Conservation (phyloP, 140 eudicot species). For the Ambrosia hybrid region DNA sequence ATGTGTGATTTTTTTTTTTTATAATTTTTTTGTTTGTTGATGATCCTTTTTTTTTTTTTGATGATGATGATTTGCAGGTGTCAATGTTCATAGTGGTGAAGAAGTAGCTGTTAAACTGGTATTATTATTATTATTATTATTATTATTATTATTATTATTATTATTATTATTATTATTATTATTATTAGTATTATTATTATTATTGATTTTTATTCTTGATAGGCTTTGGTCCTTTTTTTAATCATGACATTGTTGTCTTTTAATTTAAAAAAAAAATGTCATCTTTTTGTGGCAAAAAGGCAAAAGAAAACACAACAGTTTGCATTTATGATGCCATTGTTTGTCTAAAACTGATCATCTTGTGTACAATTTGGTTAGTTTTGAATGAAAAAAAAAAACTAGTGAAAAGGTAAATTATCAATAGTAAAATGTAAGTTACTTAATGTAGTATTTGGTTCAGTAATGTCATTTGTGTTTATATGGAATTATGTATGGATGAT, state of each 20-base stretch:
- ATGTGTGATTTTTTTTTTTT: background rate
- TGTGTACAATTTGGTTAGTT: constrained; percentile 18
- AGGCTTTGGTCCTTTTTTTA: constrained; percentile 9
- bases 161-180: no score
- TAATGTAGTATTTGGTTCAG: constrained; percentile 1
- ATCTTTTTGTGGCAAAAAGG: no score
- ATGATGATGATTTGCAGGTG: background rate
- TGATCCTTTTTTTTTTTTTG: no score
- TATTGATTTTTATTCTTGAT: no score
- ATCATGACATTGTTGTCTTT: constrained; percentile 2
- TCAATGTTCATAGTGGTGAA: constrained; percentile 90
- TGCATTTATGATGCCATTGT: constrained; percentile 18
- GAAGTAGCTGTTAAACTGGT: constrained; percentile 99
- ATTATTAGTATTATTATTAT: no score
- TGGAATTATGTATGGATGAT: background rate
- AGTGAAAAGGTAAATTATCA: background rate
- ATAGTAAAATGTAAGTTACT: background rate
- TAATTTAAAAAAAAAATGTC: background rate
- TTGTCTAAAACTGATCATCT: constrained; percentile 1
- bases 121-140: no score
- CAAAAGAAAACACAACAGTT: background rate
- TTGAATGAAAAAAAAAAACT: background rate
- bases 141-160: no score
- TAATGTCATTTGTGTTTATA: background rate
- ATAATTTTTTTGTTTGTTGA: background rate